Evolutionary conservation across 768 basidiomycete species (phyloP), one percentile per base, ranked within the genome.

Genomic region (Hygrocybe coccinea): DNA sequence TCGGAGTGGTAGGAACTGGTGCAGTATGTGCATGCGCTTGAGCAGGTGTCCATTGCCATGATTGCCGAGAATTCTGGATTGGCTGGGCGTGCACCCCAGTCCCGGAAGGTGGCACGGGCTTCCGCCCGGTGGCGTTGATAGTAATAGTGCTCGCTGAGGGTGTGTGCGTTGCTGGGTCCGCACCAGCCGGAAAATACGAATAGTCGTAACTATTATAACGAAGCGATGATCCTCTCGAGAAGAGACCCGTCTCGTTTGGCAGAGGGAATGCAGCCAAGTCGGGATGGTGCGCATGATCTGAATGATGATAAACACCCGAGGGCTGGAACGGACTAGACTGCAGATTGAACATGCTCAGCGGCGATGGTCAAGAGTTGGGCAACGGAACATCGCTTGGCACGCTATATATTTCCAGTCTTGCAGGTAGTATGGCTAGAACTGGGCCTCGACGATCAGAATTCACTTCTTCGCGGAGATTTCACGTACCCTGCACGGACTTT

Each of bases 191-290:
- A 56, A 72, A 68, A 68, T 74, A 72, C 62, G 62, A 65, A 68
- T 73, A 74, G 65, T 74, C 74, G 67, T 72, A 71, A 74, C 76
- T 70, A 70, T 72, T 71, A 69, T 74, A 74, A 55, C 65, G 60
- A 63, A 70, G 66, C 61, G 77, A 73, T 71, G 78, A 80, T 80
- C 78, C 77, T 60, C 72, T 72, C 60, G 76, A 79, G 78, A 79
- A 80, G 78, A 71, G 61, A 50, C 47, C 50, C 21, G 22, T n/a
- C 37, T 56, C 33, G 50, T 56, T 50, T n/a, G 43, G 17, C 11
- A 19, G 17, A 44, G 43, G 43, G 43, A 19, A 14, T 24, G 17
- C 43, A 24, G 43, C 17, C 24, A 44, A 24, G 17, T 44, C 17
- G n/a, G 43, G 17, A n/a, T n/a, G n/a, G 29, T 29, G 29, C 29